Evolutionary conservation across 2,329 filamentous ascomycete species (phyloP), one percentile per base, ranked within the genome.

Genomic region (Botryosphaeria dothidea): DNA sequence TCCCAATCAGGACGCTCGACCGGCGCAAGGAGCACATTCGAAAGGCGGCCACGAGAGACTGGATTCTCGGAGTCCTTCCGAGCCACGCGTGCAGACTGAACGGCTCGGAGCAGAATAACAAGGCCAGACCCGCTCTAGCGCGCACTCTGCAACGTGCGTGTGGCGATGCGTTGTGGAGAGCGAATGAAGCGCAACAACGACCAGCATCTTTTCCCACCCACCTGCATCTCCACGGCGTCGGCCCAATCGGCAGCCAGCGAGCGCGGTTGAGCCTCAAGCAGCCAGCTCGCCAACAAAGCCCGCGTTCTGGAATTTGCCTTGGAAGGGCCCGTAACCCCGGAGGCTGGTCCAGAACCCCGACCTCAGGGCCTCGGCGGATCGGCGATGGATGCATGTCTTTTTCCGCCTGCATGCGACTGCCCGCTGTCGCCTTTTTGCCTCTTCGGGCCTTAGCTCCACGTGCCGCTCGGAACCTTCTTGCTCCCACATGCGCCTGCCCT

Each of bases 241-340:
- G 49, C 49, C 23, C 19, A 29, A 13, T 31, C 41, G 52, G 23
- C 36, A n/a, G 34, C 21, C 36, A n/a, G 25, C 36, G 36, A 19
- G 38, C 7, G 41, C 38, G 56, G 38, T 60, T 60, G 56, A 60
- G 56, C 56, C 56, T 60, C 56, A 60, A n/a, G n/a, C n/a, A n/a
- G n/a, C n/a, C n/a, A n/a, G n/a, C n/a, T n/a, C 56, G 3, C 51
- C 21, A 29, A 36, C 21, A 38, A 38, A 60, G 56, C 25, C 56
- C 56, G 11, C 27, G 56, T 46, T 60, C 56, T 60, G 41, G 56
- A 60, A 60, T 46, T 15, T 6, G 54, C 36, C 52, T 19, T 23
- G 52, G 21, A 38, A 17, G n/a, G 36, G 27, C 38, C 56, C 56
- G 41, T 36, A 6, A 19, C 56, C 56, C 41, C 38, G 56, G 56